Percentiles rank a stretch among this genome's conserved stretches.
Conservation (phyloP, 768 basidiomycete genomes). For the Russula sp. region DNA sequence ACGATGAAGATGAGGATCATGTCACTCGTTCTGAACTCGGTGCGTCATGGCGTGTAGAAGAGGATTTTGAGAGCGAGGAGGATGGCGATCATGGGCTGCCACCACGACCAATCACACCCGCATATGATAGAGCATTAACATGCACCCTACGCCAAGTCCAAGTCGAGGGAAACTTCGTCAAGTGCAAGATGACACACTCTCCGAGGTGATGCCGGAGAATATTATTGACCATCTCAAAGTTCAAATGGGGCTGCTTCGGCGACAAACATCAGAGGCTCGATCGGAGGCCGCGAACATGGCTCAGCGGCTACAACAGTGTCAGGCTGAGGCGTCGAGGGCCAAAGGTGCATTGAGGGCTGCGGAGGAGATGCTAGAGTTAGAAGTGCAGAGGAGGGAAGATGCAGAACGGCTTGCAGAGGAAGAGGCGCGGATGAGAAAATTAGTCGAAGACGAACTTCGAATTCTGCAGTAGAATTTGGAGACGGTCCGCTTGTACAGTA, state of each 20-base stretch:
- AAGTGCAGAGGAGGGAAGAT: slow-evolving; percentile 54
- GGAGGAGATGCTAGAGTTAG: slow-evolving; percentile 61
- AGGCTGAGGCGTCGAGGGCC: slow-evolving; percentile 56
- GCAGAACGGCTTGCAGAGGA: slow-evolving; percentile 54
- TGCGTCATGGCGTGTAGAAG: slow-evolving; percentile 34
- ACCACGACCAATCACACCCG: slow-evolving; percentile 17
- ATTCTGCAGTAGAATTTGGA: slow-evolving; percentile 32
- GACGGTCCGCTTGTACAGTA: background rate
- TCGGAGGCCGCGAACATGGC: slow-evolving; percentile 62
- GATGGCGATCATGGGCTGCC: slow-evolving; percentile 36
- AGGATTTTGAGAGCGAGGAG: slow-evolving; percentile 65
- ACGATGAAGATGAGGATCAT: slow-evolving; percentile 41
- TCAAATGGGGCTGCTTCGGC: slow-evolving; percentile 61
- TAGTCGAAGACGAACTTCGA: slow-evolving; percentile 51
- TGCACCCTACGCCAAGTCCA: slow-evolving; percentile 13
- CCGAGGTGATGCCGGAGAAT: slow-evolving; percentile 34
- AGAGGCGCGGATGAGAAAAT: slow-evolving; percentile 45
- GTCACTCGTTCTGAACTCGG: slow-evolving; percentile 34
- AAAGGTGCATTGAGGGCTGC: slow-evolving; percentile 52
- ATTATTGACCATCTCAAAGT: slow-evolving; percentile 60
- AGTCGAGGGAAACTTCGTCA: slow-evolving; percentile 8
- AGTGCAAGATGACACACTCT: slow-evolving; percentile 3
- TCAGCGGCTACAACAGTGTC: slow-evolving; percentile 65
- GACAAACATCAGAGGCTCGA: slow-evolving; percentile 66
- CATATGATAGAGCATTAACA: slow-evolving; percentile 19